A percentile compares a stretch with the other conserved stretches of the same genome.
phyloP scores from a whole-genome alignment of 805 yeast species.

The Teunomyces cretensis region DNA sequence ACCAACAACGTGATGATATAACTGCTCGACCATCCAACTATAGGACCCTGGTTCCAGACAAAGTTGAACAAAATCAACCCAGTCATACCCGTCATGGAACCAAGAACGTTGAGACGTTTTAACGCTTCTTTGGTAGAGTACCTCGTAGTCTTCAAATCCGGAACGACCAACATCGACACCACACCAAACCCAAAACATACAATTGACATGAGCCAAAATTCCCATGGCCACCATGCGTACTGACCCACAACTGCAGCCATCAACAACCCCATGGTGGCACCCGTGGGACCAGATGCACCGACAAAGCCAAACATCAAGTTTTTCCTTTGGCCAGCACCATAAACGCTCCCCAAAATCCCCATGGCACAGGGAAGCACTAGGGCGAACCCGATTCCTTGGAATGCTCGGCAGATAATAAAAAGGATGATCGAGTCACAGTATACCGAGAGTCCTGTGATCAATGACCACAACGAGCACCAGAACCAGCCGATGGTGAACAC shows the following conservation, averaged over 20 bases:
- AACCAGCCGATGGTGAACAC: constrained; percentile 55
- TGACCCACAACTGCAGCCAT: constrained; percentile 51
- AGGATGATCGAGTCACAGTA: constrained; percentile 50
- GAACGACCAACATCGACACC: constrained; percentile 33
- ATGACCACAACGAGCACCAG: constrained; percentile 57
- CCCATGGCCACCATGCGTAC: constrained; percentile 61
- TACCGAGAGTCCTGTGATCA: constrained; percentile 57
- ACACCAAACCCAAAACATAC: constrained; percentile 31
- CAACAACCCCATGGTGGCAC: constrained; percentile 55
- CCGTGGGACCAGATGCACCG: constrained; percentile 64
- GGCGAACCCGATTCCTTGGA: constrained; percentile 67
- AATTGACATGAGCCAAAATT: constrained; percentile 49
- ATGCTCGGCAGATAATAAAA: constrained; percentile 47
- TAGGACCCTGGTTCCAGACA: constrained; percentile 75
- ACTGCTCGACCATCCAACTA: constrained; percentile 61
- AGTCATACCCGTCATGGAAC: constrained; percentile 55
- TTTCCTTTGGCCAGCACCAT: constrained; percentile 45
- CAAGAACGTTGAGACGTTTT: constrained; percentile 27
- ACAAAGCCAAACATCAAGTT: constrained; percentile 54
- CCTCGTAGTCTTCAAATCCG: constrained; percentile 7
- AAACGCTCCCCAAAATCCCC: constrained; percentile 52
- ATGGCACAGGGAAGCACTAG: constrained; percentile 58
- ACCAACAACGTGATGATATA: constrained; percentile 59
- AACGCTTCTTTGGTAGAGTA: constrained; percentile 13
- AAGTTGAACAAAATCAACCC: constrained; percentile 66